phyloP scores from a whole-genome alignment of 2,329 filamentous ascomycete species.

The Zelopaecilomyces penicillatus region DNA sequence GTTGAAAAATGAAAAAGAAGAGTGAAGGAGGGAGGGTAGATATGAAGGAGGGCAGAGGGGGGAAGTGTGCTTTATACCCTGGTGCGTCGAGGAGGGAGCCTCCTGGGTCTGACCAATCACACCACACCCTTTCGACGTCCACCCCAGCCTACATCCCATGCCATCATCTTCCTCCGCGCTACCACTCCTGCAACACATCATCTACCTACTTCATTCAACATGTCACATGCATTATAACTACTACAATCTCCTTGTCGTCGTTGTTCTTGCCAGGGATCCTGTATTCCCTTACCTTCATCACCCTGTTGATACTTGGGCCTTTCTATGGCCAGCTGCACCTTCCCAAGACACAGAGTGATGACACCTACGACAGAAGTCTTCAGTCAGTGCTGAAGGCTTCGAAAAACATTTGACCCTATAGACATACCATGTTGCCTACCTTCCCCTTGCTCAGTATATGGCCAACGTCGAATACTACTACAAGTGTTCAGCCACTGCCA shows the following conservation, averaged over 20 bases:
- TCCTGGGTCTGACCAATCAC: not conserved
- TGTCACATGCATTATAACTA: not conserved
- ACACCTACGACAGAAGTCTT: not conserved
- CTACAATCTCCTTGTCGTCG: not conserved
- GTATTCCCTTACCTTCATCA: not conserved
- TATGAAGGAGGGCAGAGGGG: slow-evolving; percentile 5
- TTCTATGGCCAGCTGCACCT: not conserved
- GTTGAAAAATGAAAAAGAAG: not conserved
- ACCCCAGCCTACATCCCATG: not conserved
- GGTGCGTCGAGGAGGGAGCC: slow-evolving; percentile 1
- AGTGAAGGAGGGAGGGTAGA: slow-evolving; percentile 5
- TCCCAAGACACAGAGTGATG: not conserved
- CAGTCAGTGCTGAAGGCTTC: not conserved
- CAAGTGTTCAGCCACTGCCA: no score
- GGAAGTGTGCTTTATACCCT: slow-evolving; percentile 7
- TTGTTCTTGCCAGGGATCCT: not conserved
- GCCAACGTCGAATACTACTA: no score
- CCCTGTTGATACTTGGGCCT: not conserved
- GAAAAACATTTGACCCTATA: not conserved
- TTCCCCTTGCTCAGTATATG: not conserved
- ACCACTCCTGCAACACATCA: not conserved
- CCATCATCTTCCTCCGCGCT: not conserved
- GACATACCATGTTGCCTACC: not conserved
- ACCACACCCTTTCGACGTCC: not conserved
- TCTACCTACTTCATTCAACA: not conserved